Percentiles rank a stretch among this genome's conserved stretches.
Conservation (phyloP, 805 yeast species). For the Kodamaea neixiangensis region DNA sequence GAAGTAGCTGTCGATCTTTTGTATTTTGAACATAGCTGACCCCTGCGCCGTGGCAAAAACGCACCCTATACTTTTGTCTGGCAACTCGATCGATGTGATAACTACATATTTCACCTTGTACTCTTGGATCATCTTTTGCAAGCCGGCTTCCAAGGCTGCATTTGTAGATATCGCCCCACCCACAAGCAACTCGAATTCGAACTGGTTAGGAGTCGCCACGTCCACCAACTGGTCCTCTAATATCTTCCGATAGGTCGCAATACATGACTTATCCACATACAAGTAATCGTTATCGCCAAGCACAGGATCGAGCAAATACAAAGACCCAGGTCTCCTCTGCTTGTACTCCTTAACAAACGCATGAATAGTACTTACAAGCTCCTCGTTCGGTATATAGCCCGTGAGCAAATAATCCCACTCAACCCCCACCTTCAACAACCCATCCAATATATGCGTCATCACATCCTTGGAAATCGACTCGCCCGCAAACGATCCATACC, state of each 20-base stretch:
- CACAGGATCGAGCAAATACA: slow-evolving; percentile 75
- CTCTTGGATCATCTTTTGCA: slow-evolving; percentile 24
- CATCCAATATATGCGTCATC: slow-evolving; percentile 11
- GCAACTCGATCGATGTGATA: slow-evolving; percentile 53
- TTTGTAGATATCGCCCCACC: slow-evolving; percentile 43
- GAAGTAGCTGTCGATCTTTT: slow-evolving; percentile 74
- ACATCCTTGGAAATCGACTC: slow-evolving; percentile 27
- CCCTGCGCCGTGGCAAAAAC: slow-evolving; percentile 13
- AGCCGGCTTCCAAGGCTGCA: slow-evolving; percentile 46
- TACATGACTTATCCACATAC: slow-evolving; percentile 56
- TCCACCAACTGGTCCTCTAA: slow-evolving; percentile 67
- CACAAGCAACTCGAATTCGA: slow-evolving; percentile 75
- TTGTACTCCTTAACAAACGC: slow-evolving; percentile 40
- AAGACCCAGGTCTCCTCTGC: slow-evolving; percentile 26
- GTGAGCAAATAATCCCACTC: slow-evolving; percentile 52
- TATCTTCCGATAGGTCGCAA: slow-evolving; percentile 38
- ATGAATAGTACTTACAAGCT: slow-evolving; percentile 39
- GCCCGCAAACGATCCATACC: slow-evolving; percentile 61
- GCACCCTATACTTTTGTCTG: slow-evolving; percentile 4
- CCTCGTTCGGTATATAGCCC: slow-evolving; percentile 67
- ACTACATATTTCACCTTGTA: slow-evolving; percentile 62
- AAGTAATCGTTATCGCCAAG: slow-evolving; percentile 77
- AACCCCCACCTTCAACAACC: slow-evolving; percentile 8
- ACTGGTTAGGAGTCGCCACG: slow-evolving; percentile 87
- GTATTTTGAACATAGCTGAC: slow-evolving; percentile 45